These are phyloP conservation scores for Schoenoplectus triqueter DNA, from an alignment of 202 grass and related monocot genomes.

Conservation along the genomic window DNA sequence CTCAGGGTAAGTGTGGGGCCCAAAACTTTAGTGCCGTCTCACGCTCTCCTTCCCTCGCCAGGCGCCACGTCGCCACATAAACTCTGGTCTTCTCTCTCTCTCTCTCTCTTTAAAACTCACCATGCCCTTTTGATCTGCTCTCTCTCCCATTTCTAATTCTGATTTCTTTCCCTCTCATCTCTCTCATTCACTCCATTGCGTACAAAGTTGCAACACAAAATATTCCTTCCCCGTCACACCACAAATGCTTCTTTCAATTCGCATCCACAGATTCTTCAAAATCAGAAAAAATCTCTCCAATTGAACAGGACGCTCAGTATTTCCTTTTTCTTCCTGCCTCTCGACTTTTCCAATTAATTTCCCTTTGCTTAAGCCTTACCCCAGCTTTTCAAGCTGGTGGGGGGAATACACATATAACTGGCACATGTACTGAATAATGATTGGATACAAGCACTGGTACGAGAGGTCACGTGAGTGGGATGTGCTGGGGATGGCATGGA, in stretches of 20 bases:
- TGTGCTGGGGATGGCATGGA: conserved; percentile 43
- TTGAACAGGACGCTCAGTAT: neutral
- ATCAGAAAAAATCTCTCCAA: conserved; percentile 39
- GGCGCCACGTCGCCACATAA: conserved; percentile 25
- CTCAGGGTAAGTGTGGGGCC: neutral
- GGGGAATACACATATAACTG: neutral
- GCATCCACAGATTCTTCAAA: conserved; percentile 47
- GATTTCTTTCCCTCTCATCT: neutral
- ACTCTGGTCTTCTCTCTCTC: neutral
- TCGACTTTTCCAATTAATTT: too few relatives aligned
- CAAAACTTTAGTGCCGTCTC: conserved; percentile 42
- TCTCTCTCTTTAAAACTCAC: conserved; percentile 25
- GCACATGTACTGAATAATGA: conserved; percentile 23
- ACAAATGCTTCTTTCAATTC: conserved; percentile 54
- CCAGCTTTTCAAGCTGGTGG: neutral
- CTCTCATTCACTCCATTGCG: neutral
- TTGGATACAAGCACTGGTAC: conserved; percentile 31
- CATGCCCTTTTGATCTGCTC: conserved; percentile 3
- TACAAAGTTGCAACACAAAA: neutral
- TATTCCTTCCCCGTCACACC: neutral
- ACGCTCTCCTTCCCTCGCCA: conserved; percentile 36
- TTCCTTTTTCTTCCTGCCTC: too few relatives aligned
- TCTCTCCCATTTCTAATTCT: conserved; percentile 2
- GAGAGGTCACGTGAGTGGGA: conserved; percentile 36
- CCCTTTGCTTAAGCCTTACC: too few relatives aligned